These are phyloP conservation scores for Aspergillus sclerotialis DNA, from an alignment of 2,329 filamentous ascomycete genomes.

Conservation along the genomic window DNA sequence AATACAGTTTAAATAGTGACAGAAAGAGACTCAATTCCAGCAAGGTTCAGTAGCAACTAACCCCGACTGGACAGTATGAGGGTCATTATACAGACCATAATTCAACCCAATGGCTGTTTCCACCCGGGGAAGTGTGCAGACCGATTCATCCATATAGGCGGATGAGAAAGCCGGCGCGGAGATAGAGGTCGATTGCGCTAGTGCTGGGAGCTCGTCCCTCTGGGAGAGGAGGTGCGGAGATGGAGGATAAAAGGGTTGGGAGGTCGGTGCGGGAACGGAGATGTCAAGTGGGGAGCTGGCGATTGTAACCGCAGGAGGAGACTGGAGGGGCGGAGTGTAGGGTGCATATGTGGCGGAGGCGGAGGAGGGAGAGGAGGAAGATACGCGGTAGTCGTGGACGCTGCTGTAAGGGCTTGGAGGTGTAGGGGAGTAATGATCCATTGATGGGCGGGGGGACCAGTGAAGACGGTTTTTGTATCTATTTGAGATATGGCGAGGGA, in stretches of 20 bases:
- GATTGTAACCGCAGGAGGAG: slow-evolving; percentile 31
- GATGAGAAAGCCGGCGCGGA: slow-evolving; percentile 32
- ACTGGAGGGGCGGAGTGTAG: slow-evolving; percentile 36
- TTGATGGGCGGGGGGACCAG: slow-evolving; percentile 42
- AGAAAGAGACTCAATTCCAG: slow-evolving; percentile 24
- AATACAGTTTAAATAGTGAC: slow-evolving; percentile 2
- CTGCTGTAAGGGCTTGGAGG: slow-evolving; percentile 28
- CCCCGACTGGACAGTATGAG: slow-evolving; percentile 25
- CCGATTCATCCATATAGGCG: slow-evolving; percentile 27
- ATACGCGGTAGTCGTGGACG: slow-evolving; percentile 24
- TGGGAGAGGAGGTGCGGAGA: slow-evolving; percentile 31
- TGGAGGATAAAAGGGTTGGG: slow-evolving; percentile 28
- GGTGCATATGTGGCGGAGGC: slow-evolving; percentile 30
- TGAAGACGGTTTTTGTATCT: slow-evolving; percentile 65
- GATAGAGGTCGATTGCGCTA: slow-evolving; percentile 22
- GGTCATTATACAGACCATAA: slow-evolving; percentile 25
- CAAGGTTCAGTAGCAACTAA: slow-evolving; percentile 28
- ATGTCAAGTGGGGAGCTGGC: slow-evolving; percentile 32
- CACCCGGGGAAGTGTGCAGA: slow-evolving; percentile 22
- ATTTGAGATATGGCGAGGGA: slow-evolving; percentile 61
- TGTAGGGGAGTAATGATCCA: slow-evolving; percentile 31
- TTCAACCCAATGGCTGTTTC: slow-evolving; percentile 20
- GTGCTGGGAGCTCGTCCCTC: slow-evolving; percentile 26
- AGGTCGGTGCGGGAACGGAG: slow-evolving; percentile 24
- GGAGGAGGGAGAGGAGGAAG: slow-evolving; percentile 33